Evolutionary conservation across 129 eudicot genomes (phyloP), one percentile per base, ranked within the genome.

Genomic region (Arctium lappa): DNA sequence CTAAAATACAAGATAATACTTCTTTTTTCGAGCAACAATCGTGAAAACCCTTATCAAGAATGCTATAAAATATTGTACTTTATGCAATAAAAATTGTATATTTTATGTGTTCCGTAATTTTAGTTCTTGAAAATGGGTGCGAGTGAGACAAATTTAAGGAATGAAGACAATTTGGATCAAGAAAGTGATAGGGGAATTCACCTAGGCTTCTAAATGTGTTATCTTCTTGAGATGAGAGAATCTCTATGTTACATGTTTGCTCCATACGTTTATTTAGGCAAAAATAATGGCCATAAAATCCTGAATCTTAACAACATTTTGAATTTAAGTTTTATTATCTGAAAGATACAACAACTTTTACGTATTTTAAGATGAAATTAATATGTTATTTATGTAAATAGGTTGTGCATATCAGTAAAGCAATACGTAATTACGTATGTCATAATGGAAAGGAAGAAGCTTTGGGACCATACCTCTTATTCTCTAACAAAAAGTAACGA

Each of bases 111-210:
- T 48, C 2, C 2, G 7, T 36, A 40, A 36, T 6, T 77, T 4
- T 65, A 36, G 80, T 33, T 27, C 48, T 46, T 34, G 72, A 40
- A 73, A 81, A 48, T 36, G 53, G 18, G 13, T 50, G 37, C 50
- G 13, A 37, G 27, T 18, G 79, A 65, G 80, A 37, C 75, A 80
- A 74, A 29, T 29, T 31, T 36, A 37, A 85, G 74, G 76, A 75
- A 82, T 69, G 88, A 81, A 77, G 74, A 77, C 75, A 82, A 82
- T 74, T 62, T 71, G 87, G 85, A 90, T 87, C 85, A 83, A 69
- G 93, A 90, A 88, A 90, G 87, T 71, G 91, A 90, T 78, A 31
- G 91, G 89, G 65, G 78, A 81, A 30, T 82, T 84, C 85, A 81
- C 79, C 29, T 69, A 76, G 80, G 86, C 93, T 87, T 87, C 84